Evolutionary conservation across 352 stramenopile genomes (phyloP), one percentile per base, ranked within the genome.

Genomic region (Phytophthora niederhauseri): DNA sequence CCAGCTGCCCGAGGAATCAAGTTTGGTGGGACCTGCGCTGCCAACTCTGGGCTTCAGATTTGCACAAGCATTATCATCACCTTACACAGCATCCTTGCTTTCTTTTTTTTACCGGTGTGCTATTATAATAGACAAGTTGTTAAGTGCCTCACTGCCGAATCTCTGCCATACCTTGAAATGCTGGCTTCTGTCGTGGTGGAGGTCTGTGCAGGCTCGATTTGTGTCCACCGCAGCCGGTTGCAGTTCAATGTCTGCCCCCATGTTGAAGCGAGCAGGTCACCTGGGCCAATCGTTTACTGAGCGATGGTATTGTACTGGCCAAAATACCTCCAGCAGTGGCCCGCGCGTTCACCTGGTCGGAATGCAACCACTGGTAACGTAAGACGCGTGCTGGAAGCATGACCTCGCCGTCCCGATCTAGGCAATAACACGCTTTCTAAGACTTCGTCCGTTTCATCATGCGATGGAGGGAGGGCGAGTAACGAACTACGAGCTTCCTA

Each of bases 1-100:
- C 59, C 59, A 66, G 59, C 49, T 66, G 59, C 48, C 50, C 26
- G 11, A 60, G 59, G 56, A 66, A 66, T 66, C 59, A 66, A 66
- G 59, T 26, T 36, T 43, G 20, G 59, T 66, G 46, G 59, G 34
- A 66, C 49, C 34, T 66, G 43, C 9, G 9, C 36, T n/a, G 50
- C 31, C 60, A 53, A 53, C 50, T 61, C 15, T 53, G 19, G 19
- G 12, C 46, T 14, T 24, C 56, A 45, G 56, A 43, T 30, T n/a
- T 28, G 36, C 36, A 45, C 36, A n/a, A 45, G 14, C 36, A 45
- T 8, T 38, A 45, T n/a, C n/a, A n/a, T n/a, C n/a, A 36, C 30
- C 3, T 45, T 45, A 4, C 36, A 4, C 36, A 45, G 14, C 36
- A 9, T 49, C 15, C 41, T 24, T 8, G 17, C 17, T 22, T 49